Conservation (phyloP, 345 rosid species). For the Rhodomyrtus tomentosa region DNA sequence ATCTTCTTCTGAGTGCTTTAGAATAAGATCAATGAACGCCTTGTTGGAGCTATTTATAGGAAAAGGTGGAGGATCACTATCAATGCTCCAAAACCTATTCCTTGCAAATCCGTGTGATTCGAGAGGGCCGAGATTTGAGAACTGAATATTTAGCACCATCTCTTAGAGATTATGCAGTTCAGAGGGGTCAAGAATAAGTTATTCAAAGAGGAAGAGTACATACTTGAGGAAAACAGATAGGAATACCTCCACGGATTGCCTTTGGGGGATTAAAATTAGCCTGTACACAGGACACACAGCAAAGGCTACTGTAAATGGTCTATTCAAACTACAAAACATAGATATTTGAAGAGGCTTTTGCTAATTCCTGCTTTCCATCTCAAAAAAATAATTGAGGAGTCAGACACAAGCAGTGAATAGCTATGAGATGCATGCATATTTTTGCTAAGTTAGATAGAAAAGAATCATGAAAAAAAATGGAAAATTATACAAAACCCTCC, state of each 20-base stretch:
- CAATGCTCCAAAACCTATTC: conserved; percentile 61
- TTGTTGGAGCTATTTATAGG: conserved; percentile 17
- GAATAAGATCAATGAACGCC: conserved; percentile 63
- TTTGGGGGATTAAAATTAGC: conserved; percentile 55
- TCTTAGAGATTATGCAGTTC: background rate
- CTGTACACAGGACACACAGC: conserved; percentile 22
- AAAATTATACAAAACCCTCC: background rate
- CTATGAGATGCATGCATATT: background rate
- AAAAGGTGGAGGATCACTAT: conserved; percentile 60
- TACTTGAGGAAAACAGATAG: conserved; percentile 91
- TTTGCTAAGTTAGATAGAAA: background rate
- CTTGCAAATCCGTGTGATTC: conserved; percentile 85
- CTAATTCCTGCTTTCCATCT: background rate
- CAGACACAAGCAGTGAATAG: background rate
- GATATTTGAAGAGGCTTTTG: background rate
- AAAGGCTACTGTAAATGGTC: background rate
- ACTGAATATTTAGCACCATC: conserved; percentile 27
- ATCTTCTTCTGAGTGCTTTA: conserved; percentile 53
- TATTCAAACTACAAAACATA: background rate
- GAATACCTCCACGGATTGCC: conserved; percentile 87
- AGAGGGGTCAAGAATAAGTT: background rate
- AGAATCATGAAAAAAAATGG: background rate
- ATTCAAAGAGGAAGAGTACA: conserved; percentile 8
- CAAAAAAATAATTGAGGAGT: background rate
- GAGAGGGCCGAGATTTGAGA: conserved; percentile 54